Evolutionary conservation across 805 yeast genomes (phyloP), one percentile per base, ranked within the genome.

Genomic region (Candida coquimbonensis): DNA sequence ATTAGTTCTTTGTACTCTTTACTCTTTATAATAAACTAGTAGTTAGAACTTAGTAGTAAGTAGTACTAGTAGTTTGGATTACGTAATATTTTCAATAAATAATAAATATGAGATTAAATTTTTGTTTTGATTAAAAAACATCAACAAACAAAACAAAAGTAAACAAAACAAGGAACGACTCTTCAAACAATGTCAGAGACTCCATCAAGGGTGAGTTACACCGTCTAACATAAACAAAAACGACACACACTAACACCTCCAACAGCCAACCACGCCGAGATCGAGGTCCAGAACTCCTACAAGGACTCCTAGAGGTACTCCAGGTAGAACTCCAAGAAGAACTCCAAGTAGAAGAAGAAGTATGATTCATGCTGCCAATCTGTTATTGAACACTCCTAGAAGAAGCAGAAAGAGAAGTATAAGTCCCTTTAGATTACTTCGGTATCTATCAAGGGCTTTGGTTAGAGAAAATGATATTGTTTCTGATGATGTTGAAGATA

Each of bases 341-440:
- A 57, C 62, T 1, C 60, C 56, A 16, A 46, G 56, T 8, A 40
- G 62, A 43, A 45, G 61, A 27, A 43, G 61, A 38, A 52, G 59
- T 8, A 50, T 56, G 1, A 49, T 58, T 5, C 50, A 54, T 9
- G 49, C 53, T 19, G 57, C 60, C 1, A 51, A 49, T 16, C 27
- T 55, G 14, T 39, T 58, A 3, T 21, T 45, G 14, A 45, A 39
- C 8, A 49, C 59, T 0, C 57, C 62, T 7, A 47, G 59, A 37
- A 39, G 62, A 19, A 49, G 49, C 7, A 40, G 57, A 29, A 48
- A 48, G 25, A 39, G 39, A 14, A 51, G 54, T 19, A 44, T 48
- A 6, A 53, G 58, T 1, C 62, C 62, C 1, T 57, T 50, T 27
- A 56, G 55, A 35, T 42, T 53, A 6, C 48, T 57, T 6, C 37